Base-by-base conservation (phyloP, 2,329 filamentous ascomycete species). In the Metarhizium sp. region DNA sequence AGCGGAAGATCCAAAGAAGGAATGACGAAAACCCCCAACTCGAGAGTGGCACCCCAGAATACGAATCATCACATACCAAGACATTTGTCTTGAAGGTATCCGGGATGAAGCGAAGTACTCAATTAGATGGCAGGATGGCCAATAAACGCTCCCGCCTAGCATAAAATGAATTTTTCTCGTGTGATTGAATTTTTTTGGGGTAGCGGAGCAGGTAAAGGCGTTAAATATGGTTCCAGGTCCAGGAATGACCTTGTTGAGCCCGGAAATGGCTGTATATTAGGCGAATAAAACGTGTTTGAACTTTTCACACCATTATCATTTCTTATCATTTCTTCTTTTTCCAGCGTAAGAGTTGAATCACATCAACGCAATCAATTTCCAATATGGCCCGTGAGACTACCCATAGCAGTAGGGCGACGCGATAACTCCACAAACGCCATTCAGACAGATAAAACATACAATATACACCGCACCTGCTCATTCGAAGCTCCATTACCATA, bases 401-500 rank as follows among this genome's bases (percentile, higher is more conserved):
- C 25, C 25, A 25, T 25, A 25, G 25, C 25, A 25, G 25, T 25
- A 25, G 25, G 25, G 25, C 3, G 25, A 25, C 25, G 25, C 25
- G 25, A 25, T 25, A 25, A 25, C 25, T 25, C 43, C 43, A 25
- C 6, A 16, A 42, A 42, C 14, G 40, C 40, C 40, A 18, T 45
- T 45, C 18, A 20, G 25, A 25, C 25, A 4, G 4, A 25, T 25
- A 25, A 25, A 25, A 25, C 3, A 25, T 25, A 25, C 4, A 25
- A 25, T 25, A 25, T 25, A 25, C 25, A 25, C 25, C 25, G 25
- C 25, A 25, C 3, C 25, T 4, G 25, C 25, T 25, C 4, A 25
- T 25, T 25, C 34, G 8, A 18, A 43, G 40, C 16, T 43, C 20
- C n/a, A 34, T 34, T 30, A 55, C 53, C 77, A 82, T 29, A 80